Conservation (phyloP, 1,284 basidiomycete genomes). For the Volvariella volvacea region DNA sequence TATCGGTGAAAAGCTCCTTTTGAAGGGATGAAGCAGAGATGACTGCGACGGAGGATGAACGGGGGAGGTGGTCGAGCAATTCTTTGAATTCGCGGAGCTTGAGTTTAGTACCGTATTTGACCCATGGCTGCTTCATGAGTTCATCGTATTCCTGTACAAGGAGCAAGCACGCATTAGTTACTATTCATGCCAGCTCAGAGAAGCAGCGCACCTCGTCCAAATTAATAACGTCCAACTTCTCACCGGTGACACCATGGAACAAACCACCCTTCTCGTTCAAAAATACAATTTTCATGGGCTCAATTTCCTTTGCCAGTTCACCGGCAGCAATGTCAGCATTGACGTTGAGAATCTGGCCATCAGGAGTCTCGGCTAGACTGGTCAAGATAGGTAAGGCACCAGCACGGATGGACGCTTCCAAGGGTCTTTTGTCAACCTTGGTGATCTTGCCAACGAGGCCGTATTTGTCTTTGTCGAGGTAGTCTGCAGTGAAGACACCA, state of each 20-base stretch:
- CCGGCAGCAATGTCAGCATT: constrained; percentile 96
- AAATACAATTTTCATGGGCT: constrained; percentile 99
- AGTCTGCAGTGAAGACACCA: constrained; percentile 93
- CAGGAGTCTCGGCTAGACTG: constrained; percentile 83
- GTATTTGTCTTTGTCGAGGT: constrained; percentile 90
- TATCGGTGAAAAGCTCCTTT: constrained; percentile 98
- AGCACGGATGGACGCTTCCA: constrained; percentile 91
- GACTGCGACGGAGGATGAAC: constrained; percentile 96
- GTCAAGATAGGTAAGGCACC: constrained; percentile 93
- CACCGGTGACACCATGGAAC: constrained; percentile 94
- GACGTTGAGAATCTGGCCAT: constrained; percentile 94
- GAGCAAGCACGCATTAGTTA: background rate
- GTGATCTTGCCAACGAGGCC: constrained; percentile 94
- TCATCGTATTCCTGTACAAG: constrained; percentile 81
- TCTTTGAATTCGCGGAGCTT: constrained; percentile 99
- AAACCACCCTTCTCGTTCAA: constrained; percentile 98
- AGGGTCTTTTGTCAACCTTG: constrained; percentile 86
- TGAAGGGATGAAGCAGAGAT: constrained; percentile 93
- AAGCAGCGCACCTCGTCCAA: constrained; percentile 75
- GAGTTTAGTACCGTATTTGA: constrained; percentile 99
- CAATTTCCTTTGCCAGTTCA: constrained; percentile 91
- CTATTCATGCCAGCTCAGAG: background rate
- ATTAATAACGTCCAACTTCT: constrained; percentile 95
- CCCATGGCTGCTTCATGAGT: constrained; percentile 99
- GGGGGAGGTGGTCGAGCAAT: constrained; percentile 95